Base-by-base conservation (phyloP, 2,329 filamentous ascomycete species). In the Stenocarpella maydis region DNA sequence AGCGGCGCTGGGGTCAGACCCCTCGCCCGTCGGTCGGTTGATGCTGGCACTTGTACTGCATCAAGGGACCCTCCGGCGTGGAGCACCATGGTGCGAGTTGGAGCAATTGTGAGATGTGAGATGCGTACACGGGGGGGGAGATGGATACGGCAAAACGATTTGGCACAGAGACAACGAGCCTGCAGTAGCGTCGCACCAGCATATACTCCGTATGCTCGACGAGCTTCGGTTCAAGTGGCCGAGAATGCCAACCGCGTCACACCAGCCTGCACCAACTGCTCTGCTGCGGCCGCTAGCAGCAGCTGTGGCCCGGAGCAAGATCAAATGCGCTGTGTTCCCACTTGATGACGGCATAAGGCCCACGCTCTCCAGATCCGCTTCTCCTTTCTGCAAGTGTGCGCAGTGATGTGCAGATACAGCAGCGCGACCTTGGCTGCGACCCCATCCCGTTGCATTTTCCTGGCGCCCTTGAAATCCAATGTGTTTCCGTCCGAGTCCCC, bases 181-280 rank as follows among this genome's bases (percentile, higher is more conserved):
- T 52, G 45, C 65, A 58, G 52, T 49, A 58, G 45, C 53, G 65
- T 67, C 65, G 65, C 65, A 67, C 65, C 52, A 67, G 28, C n/a
- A 63, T 24, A 43, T n/a, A n/a, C n/a, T n/a, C n/a, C 65, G 50
- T 58, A 50, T 58, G 52, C 43, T 58, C 49, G 54, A 45, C 17
- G 49, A 52, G 61, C 37, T 67, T 69, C 68, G 68, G 68, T 67
- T 67, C 61, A 50, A 65, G 45, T 67, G 68, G 61, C 68, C 68
- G 68, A 69, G 63, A 53, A 67, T n/a, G 63, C 63, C 63, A 69
- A 67, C 53, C 63, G 55, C 45, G 52, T 52, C 39, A 43, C 61
- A 41, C 45, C 53, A 28, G 26, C 53, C 54, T 21, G 64, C 45
- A 45, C 47, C 21, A 53, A 49, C 41, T 49, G 65, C 21, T 37